Conservation (phyloP, 2,329 filamentous ascomycete genomes). For the Colletotrichum sp. region DNA sequence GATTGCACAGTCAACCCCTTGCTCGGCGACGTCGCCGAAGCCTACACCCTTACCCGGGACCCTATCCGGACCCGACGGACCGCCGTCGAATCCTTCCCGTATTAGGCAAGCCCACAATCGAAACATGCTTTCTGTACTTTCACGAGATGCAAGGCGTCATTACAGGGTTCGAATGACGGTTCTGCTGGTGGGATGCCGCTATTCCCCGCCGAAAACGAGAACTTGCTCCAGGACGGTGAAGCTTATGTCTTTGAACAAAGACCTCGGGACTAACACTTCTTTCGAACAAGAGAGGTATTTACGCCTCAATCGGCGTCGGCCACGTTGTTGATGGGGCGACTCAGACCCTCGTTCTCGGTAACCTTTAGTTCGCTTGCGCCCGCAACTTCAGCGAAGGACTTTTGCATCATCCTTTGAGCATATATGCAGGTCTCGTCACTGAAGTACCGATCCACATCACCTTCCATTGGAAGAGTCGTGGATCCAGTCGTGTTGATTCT, state of each 20-base stretch:
- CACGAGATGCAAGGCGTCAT: not conserved
- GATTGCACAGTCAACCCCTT: rapidly evolving
- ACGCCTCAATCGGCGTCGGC: not conserved
- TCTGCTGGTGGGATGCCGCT: not conserved
- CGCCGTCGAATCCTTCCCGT: rapidly evolving
- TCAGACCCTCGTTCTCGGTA: rapidly evolving
- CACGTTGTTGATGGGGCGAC: not conserved
- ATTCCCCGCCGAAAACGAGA: not conserved
- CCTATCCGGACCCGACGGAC: no score
- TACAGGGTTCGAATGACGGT: not conserved
- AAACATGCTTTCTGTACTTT: not conserved
- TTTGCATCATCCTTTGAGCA: not conserved
- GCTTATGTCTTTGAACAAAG: rapidly evolving
- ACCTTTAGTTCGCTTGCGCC: not conserved
- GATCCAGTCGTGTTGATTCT: not conserved
- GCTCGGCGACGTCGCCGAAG: not conserved
- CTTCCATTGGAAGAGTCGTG: rapidly evolving
- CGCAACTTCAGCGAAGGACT: not conserved
- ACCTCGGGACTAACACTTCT: rapidly evolving
- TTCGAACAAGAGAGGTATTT: not conserved
- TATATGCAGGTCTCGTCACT: not conserved
- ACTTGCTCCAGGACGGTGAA: not conserved
- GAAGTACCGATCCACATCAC: not conserved
- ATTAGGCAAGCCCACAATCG: no score
- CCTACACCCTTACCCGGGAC: rapidly evolving